Evolutionary conservation across 805 yeast species (phyloP).

Genomic region (Yamadazyma paraphyllophila): DNA sequence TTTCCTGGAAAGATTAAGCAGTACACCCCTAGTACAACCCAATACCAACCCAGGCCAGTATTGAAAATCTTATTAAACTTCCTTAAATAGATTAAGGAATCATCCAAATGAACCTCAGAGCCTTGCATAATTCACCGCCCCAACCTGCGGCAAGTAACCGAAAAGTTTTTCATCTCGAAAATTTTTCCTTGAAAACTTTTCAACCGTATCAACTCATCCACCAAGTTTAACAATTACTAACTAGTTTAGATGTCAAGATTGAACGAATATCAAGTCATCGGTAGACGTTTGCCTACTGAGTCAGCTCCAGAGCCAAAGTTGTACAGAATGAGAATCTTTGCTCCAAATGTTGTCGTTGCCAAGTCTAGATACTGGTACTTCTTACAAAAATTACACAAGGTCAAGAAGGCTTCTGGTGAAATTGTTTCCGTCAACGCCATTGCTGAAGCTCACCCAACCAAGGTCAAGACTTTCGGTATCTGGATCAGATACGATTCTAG

Average conservation of each 20-base stretch:
- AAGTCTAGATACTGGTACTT: constrained; percentile 99
- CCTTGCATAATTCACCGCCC: too few species aligned
- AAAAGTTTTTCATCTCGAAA: neutral
- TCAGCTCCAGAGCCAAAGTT: constrained; percentile 99
- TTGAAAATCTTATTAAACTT: too few species aligned
- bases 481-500: constrained; percentile 99
- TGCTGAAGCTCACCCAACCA: constrained; percentile 95
- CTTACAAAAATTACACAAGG: constrained; percentile 98
- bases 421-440: constrained; percentile 89
- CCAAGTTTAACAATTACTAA: constrained; percentile 20
- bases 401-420: constrained; percentile 99
- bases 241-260: constrained; percentile 74
- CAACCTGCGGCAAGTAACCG: neutral
- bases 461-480: constrained; percentile 99
- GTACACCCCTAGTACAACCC: too few species aligned
- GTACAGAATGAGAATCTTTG: constrained; percentile 99
- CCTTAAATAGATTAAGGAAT: too few species aligned
- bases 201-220: neutral
- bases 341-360: constrained; percentile 98
- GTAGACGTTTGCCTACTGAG: constrained; percentile 99
- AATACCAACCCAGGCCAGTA: too few species aligned
- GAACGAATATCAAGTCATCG: constrained; percentile 99
- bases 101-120: too few species aligned
- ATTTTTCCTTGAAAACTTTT: neutral
- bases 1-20: too few species aligned